Conservation (phyloP, 2,329 filamentous ascomycete species). For the Purpureocillium takamizusanense region DNA sequence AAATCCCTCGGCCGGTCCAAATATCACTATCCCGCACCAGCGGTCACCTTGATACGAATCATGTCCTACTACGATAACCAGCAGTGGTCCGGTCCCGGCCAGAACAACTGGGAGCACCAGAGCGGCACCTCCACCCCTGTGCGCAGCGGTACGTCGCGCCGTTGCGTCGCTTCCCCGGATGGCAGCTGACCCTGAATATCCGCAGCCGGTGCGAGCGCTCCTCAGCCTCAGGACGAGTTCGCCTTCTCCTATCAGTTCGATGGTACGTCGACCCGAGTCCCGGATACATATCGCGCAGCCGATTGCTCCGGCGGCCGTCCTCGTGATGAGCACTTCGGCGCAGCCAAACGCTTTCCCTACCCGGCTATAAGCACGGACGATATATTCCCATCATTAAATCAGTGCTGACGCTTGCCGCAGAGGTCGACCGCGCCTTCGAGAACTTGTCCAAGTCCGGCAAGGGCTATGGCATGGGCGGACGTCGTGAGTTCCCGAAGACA, state of each 20-base stretch:
- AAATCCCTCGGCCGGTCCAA: no score
- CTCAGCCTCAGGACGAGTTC: constrained; percentile 64
- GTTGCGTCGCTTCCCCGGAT: background rate
- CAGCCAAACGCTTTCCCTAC: background rate
- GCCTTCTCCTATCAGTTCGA: constrained; percentile 86
- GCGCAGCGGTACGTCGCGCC: constrained; percentile 25
- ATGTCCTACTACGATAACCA: constrained; percentile 38
- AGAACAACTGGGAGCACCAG: constrained; percentile 38
- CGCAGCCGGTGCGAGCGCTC: constrained; percentile 61
- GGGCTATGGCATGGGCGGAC: constrained; percentile 63
- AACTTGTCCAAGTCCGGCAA: constrained; percentile 97
- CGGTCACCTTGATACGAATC: constrained; percentile 1
- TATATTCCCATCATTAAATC: background rate
- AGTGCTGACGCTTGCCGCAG: constrained; percentile 35
- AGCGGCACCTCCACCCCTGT: constrained; percentile 27
- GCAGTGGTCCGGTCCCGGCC: constrained; percentile 26
- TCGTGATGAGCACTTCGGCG: background rate
- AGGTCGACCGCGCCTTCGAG: constrained; percentile 92
- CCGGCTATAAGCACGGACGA: background rate
- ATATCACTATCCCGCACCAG: no score
- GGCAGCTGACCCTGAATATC: background rate
- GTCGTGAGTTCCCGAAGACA: constrained; percentile 52
- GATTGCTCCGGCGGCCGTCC: no score
- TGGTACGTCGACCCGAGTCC: constrained; percentile 48
- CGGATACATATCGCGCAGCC: no score